Conservation (phyloP, 2,329 filamentous ascomycete species). For the Fusarium poae region DNA sequence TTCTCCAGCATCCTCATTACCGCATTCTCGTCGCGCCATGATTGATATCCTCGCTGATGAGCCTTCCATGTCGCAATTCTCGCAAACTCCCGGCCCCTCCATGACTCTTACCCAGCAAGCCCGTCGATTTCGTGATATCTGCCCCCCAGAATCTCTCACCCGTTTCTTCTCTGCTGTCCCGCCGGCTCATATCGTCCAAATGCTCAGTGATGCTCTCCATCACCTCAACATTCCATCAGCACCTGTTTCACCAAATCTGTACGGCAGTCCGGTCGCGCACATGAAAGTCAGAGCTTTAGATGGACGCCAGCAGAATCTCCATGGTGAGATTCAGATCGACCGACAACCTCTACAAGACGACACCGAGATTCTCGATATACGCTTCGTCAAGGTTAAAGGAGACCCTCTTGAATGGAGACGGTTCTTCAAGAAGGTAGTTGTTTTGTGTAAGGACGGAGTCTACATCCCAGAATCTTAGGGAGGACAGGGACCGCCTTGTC, state of each 20-base stretch:
- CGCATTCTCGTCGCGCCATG: slow-evolving; percentile 57
- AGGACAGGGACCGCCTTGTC: slow-evolving; percentile 38
- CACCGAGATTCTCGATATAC: slow-evolving; percentile 80
- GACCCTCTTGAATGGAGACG: slow-evolving; percentile 96
- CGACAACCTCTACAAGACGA: slow-evolving; percentile 68
- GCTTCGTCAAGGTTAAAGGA: slow-evolving; percentile 94
- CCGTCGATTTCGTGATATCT: slow-evolving; percentile 88
- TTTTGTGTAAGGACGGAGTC: slow-evolving; percentile 88
- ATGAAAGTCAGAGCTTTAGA: slow-evolving; percentile 83
- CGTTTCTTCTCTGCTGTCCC: slow-evolving; percentile 91
- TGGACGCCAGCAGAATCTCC: slow-evolving; percentile 76
- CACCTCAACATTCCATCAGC: slow-evolving; percentile 84
- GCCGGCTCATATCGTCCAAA: slow-evolving; percentile 79
- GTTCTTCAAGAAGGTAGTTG: slow-evolving; percentile 95
- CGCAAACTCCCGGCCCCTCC: slow-evolving; percentile 80
- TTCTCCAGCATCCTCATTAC: slow-evolving; percentile 55
- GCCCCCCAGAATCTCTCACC: slow-evolving; percentile 87
- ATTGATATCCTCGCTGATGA: slow-evolving; percentile 82
- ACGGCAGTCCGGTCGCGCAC: slow-evolving; percentile 69
- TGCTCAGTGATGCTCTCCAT: slow-evolving; percentile 84
- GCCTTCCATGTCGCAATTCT: slow-evolving; percentile 89
- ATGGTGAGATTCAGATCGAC: slow-evolving; percentile 82
- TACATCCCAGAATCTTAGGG: slow-evolving; percentile 64
- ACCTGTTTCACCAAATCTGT: slow-evolving; percentile 59
- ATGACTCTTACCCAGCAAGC: slow-evolving; percentile 90